Percentiles rank a stretch among this genome's conserved stretches.
Evolutionary conservation across 2,329 filamentous ascomycete species (phyloP).

Genomic region (Botrytis galanthina): DNA sequence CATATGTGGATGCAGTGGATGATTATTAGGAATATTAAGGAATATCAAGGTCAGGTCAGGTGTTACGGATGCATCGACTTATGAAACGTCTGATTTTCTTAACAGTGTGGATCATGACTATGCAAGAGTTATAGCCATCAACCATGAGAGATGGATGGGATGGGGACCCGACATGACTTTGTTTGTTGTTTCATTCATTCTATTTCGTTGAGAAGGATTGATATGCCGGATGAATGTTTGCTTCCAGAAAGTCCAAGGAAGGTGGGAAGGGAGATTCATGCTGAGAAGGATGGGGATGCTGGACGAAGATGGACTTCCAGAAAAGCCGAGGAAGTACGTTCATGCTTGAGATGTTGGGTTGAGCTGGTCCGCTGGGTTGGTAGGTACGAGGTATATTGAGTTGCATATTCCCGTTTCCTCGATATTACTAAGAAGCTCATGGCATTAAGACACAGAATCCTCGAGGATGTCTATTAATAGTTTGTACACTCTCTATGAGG

Average conservation of each 20-base stretch:
- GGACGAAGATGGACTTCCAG: background rate
- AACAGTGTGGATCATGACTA: background rate
- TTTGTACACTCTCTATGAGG: background rate
- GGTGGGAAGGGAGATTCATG: background rate
- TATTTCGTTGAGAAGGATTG: background rate
- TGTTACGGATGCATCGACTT: background rate
- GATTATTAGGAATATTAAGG: background rate
- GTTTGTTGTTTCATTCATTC: background rate
- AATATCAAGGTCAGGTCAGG: background rate
- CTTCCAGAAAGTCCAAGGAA: background rate
- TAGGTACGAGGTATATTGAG: too few species aligned
- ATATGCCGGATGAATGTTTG: background rate
- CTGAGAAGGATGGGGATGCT: background rate
- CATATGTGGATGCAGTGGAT: background rate
- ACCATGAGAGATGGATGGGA: background rate
- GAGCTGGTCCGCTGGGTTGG: background rate
- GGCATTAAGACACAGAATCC: background rate
- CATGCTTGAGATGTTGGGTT: background rate
- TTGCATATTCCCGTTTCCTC: background rate
- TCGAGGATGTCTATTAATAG: slow-evolving; percentile 9
- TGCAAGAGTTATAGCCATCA: background rate
- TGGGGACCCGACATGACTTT: background rate
- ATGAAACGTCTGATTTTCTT: background rate
- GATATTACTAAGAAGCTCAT: background rate
- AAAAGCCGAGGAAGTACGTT: background rate